phyloP scores from a whole-genome alignment of 2,329 filamentous ascomycete genomes.

The Aspergillus pseudoviridinutans region DNA sequence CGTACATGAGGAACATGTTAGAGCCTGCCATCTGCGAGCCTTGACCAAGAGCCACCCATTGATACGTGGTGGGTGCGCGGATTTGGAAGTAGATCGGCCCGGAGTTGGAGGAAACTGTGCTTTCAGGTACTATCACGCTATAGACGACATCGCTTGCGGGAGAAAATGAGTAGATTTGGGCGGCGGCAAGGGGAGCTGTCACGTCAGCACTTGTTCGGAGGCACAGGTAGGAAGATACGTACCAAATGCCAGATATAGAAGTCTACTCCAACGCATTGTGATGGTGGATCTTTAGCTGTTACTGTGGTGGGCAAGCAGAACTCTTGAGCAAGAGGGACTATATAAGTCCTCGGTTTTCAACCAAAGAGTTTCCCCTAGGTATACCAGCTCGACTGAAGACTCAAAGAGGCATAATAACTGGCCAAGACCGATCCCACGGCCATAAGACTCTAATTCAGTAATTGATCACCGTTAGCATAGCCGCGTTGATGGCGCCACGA shows the following conservation, averaged over 20 bases:
- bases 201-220: neutral
- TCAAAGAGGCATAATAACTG: neutral
- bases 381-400: neutral
- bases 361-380: neutral
- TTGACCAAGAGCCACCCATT: slow-evolving; percentile 58
- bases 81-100: slow-evolving; percentile 62
- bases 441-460: neutral
- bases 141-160: slow-evolving; percentile 33
- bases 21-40: slow-evolving; percentile 53
- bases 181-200: slow-evolving; percentile 3
- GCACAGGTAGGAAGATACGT: neutral
- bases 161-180: slow-evolving; percentile 13
- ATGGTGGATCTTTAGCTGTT: neutral
- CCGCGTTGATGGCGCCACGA: neutral
- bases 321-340: neutral
- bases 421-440: neutral
- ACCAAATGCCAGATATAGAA: neutral
- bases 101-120: slow-evolving; percentile 45
- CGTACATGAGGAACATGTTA: slow-evolving; percentile 62
- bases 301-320: neutral
- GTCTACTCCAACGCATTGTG: neutral
- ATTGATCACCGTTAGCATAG: neutral
- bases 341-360: neutral
- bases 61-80: slow-evolving; percentile 34
- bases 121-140: slow-evolving; percentile 52